Conservation (phyloP, 177 flowering plant genomes). For the Tripterygium wilfordii region DNA sequence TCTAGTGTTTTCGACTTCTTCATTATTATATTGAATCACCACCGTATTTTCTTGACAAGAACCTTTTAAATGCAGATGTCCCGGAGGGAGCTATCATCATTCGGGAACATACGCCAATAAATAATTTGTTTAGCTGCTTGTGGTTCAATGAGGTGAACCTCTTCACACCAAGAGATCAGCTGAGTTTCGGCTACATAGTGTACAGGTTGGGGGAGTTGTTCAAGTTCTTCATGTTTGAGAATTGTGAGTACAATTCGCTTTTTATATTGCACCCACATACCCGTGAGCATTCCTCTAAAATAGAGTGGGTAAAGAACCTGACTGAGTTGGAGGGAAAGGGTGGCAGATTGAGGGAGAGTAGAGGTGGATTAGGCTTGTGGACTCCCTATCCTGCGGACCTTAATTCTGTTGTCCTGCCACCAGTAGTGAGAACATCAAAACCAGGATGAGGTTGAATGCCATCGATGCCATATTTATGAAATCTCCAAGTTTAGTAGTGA, state of each 20-base stretch:
- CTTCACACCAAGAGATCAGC: constrained; percentile 95
- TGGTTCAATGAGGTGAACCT: constrained; percentile 98
- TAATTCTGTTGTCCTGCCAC: constrained; percentile 52
- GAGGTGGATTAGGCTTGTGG: constrained; percentile 95
- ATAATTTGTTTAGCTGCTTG: constrained; percentile 80
- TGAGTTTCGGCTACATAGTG: constrained; percentile 91
- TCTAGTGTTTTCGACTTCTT: no score
- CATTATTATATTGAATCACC: no score
- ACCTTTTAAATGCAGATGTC: constrained; percentile 59
- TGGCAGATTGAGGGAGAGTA: constrained; percentile 58
- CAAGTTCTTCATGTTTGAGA: constrained; percentile 86
- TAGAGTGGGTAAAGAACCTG: constrained; percentile 78
- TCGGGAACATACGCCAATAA: constrained; percentile 83
- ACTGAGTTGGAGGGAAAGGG: constrained; percentile 46
- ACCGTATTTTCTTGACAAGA: no score
- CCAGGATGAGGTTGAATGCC: constrained; percentile 51
- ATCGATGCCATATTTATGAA: neutral
- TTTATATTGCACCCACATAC: constrained; percentile 79
- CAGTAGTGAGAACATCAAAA: constrained; percentile 72
- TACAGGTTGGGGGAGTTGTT: constrained; percentile 65
- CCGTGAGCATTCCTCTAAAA: constrained; percentile 78
- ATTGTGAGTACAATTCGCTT: constrained; percentile 86
- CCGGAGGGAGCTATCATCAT: constrained; percentile 98
- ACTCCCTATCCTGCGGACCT: constrained; percentile 89
- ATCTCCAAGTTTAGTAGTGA: no score